Percentiles rank a stretch among this genome's conserved stretches.
These are phyloP conservation scores for Helicocarpus griseus DNA, from an alignment of 2,329 filamentous ascomycete genomes.

Conservation along the genomic window DNA sequence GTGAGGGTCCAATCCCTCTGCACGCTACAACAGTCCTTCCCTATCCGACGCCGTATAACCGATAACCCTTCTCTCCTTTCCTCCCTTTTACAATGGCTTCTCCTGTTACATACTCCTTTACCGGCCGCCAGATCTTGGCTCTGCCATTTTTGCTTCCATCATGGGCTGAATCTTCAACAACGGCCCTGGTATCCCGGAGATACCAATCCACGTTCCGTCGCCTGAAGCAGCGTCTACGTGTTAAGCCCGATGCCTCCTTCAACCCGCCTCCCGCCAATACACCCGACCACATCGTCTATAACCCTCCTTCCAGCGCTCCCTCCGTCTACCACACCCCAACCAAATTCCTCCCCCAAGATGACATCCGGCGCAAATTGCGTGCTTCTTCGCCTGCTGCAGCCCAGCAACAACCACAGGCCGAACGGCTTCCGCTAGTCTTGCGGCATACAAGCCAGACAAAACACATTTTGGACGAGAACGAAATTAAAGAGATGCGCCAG, in stretches of 20 bases:
- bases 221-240: slow-evolving; percentile 40
- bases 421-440: slow-evolving; percentile 39
- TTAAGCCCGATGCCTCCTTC: slow-evolving; percentile 45
- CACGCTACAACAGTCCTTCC: too few species aligned
- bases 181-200: slow-evolving; percentile 26
- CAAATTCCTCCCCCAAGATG: slow-evolving; percentile 53
- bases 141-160: slow-evolving; percentile 33
- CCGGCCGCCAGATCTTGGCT: slow-evolving; percentile 25
- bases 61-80: not conserved
- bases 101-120: not conserved
- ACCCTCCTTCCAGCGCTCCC: slow-evolving; percentile 55
- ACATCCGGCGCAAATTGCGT: slow-evolving; percentile 44
- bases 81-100: not conserved
- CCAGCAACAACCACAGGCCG: slow-evolving; percentile 6
- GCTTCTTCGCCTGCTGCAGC: slow-evolving; percentile 19
- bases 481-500: slow-evolving; percentile 51
- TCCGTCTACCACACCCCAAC: slow-evolving; percentile 55
- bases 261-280: slow-evolving; percentile 26
- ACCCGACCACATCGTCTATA: slow-evolving; percentile 53
- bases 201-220: slow-evolving; percentile 43
- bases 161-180: slow-evolving; percentile 20
- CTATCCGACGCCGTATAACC: too few species aligned
- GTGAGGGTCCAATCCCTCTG: not conserved
- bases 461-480: slow-evolving; percentile 50
- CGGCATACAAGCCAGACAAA: slow-evolving; percentile 42